Base-by-base conservation (phyloP, 2,329 filamentous ascomycete species). In the Nakataea oryzae region DNA sequence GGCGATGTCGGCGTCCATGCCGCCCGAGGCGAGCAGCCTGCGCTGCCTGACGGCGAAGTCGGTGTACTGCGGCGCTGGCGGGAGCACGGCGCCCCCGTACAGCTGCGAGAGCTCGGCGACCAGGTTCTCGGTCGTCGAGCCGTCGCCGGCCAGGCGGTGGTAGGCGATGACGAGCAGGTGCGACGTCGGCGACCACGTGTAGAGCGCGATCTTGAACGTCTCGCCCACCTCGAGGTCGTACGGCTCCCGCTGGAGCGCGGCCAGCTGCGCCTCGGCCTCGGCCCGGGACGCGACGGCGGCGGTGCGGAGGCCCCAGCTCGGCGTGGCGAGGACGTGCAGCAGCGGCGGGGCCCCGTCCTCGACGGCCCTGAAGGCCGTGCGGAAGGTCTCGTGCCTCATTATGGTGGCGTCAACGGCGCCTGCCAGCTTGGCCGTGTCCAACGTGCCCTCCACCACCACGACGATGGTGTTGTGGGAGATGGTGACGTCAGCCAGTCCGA, bases 81-180 rank as follows among this genome's bases (percentile, higher is more conserved):
- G 41, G 17, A 60, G 59, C 29, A 14, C 24, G 14, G 41, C 32
- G 59, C 59, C 59, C 24, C 21, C 24, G 27, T 60, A 60, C 34
- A 60, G 34, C 34, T 60, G 32, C n/a, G 59, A 47, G 54, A 54
- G 14, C 34, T 60, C 59, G 24, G 59, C 59, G 26, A 60, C 9
- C n/a, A 60, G 59, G 41, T 60, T 60, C 41, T 60, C 59, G 41
- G 59, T 54, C n/a, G 59, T 60, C 12, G 59, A 60, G 13, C 59
- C 59, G 26, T 60, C 59, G 41, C 59, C 59, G 13, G 47, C 59
- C 26, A 60, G 59, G 41, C 59, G 59, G 59, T 60, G 59, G 34
- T 60, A 60, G 34, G 32, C 59, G 41, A 54, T 17, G 17, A 60
- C n/a, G 32, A 60, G 24, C 24, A 60, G 59, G 59, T 29, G 26